Percentiles rank a stretch among this genome's conserved stretches.
These are phyloP conservation scores for Paecilomyces dactylethromorphus DNA, from an alignment of 2,329 filamentous ascomycete genomes.

Conservation along the genomic window DNA sequence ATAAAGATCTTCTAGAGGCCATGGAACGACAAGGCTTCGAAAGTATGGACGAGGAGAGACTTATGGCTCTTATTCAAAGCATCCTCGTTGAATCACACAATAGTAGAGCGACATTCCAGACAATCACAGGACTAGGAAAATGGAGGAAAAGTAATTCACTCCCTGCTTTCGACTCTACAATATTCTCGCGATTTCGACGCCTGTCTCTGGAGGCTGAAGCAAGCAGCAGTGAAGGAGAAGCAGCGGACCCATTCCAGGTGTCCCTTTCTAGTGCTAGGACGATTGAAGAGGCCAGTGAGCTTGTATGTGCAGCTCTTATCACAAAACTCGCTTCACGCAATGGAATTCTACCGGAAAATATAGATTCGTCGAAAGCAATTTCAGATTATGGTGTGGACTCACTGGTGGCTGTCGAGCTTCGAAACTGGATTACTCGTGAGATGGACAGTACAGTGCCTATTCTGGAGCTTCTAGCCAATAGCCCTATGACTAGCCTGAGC, in stretches of 20 bases:
- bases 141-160: background rate
- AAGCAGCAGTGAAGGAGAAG: background rate
- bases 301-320: background rate
- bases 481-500: background rate
- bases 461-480: slow-evolving; percentile 2
- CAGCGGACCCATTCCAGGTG: background rate
- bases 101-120: background rate
- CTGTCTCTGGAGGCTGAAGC: background rate
- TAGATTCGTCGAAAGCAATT: slow-evolving; percentile 2
- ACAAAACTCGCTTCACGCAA: background rate
- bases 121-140: background rate
- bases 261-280: background rate
- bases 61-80: slow-evolving; percentile 1
- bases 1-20: background rate
- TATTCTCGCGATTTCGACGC: background rate
- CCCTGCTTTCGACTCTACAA: background rate
- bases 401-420: slow-evolving; percentile 8
- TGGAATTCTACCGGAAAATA: background rate
- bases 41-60: background rate
- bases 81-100: background rate
- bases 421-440: slow-evolving; percentile 5
- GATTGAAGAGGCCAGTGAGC: background rate
- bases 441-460: slow-evolving; percentile 3
- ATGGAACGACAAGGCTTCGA: background rate
- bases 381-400: slow-evolving; percentile 8